These are phyloP conservation scores for Cladosporium velox DNA, from an alignment of 2,329 filamentous ascomycete genomes.

Conservation along the genomic window DNA sequence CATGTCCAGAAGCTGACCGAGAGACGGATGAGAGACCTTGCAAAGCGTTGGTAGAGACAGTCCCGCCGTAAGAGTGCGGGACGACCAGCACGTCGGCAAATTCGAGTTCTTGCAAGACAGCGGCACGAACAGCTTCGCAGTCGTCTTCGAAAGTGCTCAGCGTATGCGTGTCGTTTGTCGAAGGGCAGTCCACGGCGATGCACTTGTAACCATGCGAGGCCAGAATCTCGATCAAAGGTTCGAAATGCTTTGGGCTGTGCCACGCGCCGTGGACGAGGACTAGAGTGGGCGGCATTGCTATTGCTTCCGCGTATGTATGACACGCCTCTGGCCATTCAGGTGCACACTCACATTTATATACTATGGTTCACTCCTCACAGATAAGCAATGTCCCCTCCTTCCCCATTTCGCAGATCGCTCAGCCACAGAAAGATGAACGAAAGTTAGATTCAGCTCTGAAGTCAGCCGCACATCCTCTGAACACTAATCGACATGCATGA, in stretches of 20 bases:
- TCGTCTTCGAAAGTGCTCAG: constrained; percentile 16
- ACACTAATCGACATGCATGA: too few species aligned
- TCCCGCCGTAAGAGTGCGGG: constrained; percentile 26
- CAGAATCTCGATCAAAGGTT: constrained; percentile 22
- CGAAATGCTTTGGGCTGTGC: constrained; percentile 28
- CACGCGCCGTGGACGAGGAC: constrained; percentile 33
- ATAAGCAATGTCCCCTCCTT: too few species aligned
- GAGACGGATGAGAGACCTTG: constrained; percentile 3
- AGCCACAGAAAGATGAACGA: too few species aligned
- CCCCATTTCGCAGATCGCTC: too few species aligned
- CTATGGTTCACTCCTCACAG: background rate
- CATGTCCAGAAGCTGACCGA: constrained; percentile 18
- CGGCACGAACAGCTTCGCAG: constrained; percentile 15
- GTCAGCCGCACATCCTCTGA: too few species aligned
- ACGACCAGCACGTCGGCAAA: constrained; percentile 25
- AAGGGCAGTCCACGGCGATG: constrained; percentile 27
- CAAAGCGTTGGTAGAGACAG: constrained; percentile 15
- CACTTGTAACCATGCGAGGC: constrained; percentile 26
- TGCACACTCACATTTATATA: background rate
- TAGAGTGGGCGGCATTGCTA: constrained; percentile 13
- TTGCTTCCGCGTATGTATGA: background rate
- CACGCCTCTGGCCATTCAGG: background rate
- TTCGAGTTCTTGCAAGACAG: constrained; percentile 4
- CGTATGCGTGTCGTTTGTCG: constrained; percentile 19
- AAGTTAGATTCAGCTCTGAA: too few species aligned